Percentiles rank a stretch among this genome's conserved stretches.
These are phyloP conservation scores for Deuterostichococcus epilithicus DNA, from an alignment of 139 green algal genomes.

Conservation along the genomic window DNA sequence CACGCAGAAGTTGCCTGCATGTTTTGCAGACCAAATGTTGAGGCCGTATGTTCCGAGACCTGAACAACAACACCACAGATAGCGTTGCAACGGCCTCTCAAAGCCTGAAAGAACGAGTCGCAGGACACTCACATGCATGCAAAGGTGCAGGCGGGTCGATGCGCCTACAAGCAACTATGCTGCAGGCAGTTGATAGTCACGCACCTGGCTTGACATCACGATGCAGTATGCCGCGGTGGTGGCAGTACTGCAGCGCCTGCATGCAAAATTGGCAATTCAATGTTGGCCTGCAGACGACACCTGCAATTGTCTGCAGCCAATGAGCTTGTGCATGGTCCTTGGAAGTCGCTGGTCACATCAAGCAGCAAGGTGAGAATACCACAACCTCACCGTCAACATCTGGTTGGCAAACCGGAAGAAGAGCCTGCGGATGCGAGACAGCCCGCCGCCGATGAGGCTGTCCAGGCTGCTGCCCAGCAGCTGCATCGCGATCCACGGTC, in stretches of 20 bases:
- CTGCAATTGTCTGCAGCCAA: not conserved
- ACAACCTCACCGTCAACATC: not conserved
- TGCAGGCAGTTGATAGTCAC: too few species aligned
- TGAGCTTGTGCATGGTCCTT: too few species aligned
- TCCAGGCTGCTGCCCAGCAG: not conserved
- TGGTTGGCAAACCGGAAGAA: not conserved
- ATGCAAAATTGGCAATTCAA: not conserved
- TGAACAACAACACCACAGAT: too few species aligned
- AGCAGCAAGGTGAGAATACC: not conserved
- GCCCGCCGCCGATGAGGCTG: not conserved
- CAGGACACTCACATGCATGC: too few species aligned
- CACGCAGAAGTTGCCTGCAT: not conserved
- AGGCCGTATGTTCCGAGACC: too few species aligned
- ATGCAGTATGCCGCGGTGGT: not conserved
- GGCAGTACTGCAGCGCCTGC: not conserved
- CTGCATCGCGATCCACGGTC: not conserved
- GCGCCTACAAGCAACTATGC: too few species aligned
- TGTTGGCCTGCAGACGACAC: too few species aligned
- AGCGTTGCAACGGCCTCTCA: too few species aligned
- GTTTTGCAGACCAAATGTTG: too few species aligned
- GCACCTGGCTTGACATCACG: conserved; percentile 1
- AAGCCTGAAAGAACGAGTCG: too few species aligned
- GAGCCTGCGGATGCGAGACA: not conserved
- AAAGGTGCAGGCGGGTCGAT: too few species aligned
- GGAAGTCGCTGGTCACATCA: too few species aligned